phyloP scores from a whole-genome alignment of 306 rosid species.

The Astragalus membranaceus region DNA sequence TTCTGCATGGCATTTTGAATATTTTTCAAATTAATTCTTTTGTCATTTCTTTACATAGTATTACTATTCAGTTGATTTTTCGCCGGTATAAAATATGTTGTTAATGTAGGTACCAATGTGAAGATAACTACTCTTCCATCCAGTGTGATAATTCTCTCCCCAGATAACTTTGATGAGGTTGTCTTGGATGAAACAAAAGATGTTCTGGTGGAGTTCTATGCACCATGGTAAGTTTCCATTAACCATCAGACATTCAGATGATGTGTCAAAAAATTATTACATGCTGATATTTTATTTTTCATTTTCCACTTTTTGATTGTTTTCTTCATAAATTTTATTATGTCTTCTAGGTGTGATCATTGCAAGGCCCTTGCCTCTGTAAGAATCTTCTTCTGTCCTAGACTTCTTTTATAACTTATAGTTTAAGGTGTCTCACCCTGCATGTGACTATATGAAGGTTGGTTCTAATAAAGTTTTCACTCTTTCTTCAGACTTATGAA shows the following conservation, averaged over 20 bases:
- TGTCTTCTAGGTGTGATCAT: slow-evolving; percentile 81
- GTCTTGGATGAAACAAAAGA: slow-evolving; percentile 74
- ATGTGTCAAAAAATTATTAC: not conserved
- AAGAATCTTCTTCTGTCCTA: too few species aligned
- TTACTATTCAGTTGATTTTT: not conserved
- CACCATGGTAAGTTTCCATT: slow-evolving; percentile 68
- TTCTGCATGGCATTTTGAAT: too few species aligned
- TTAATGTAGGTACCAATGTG: slow-evolving; percentile 73
- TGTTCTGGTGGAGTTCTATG: slow-evolving; percentile 90
- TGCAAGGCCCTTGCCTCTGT: slow-evolving; percentile 91
- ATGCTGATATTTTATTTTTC: not conserved
- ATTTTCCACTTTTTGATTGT: not conserved
- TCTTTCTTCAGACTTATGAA: too few species aligned
- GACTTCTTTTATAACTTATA: too few species aligned
- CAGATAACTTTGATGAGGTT: slow-evolving; percentile 58
- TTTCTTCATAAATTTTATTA: not conserved
- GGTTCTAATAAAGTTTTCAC: too few species aligned
- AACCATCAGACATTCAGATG: not conserved
- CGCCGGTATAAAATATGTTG: too few species aligned
- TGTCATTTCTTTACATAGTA: not conserved
- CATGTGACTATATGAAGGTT: too few species aligned
- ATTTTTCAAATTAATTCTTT: too few species aligned
- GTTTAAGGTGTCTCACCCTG: too few species aligned
- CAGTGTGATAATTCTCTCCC: slow-evolving; percentile 52
- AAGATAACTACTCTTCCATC: slow-evolving; percentile 66